Evolutionary conservation across 345 rosid species (phyloP).

Genomic region (Gossypium mustelinum): DNA sequence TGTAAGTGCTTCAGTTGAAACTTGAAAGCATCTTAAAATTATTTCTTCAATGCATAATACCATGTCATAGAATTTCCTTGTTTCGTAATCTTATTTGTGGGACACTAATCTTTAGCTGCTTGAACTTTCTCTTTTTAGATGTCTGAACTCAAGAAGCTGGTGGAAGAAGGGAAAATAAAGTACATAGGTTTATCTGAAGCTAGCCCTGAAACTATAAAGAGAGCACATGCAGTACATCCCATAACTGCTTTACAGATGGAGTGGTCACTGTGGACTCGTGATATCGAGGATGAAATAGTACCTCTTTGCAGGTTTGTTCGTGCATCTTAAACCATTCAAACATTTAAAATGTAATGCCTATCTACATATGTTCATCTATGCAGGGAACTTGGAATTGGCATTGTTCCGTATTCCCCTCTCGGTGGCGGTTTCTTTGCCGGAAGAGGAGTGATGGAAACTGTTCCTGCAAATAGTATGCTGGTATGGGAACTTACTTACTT

Average conservation of each 20-base stretch:
- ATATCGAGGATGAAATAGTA: slow-evolving; percentile 19
- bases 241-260: slow-evolving; percentile 15
- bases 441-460: slow-evolving; percentile 31
- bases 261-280: slow-evolving; percentile 21
- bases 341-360: not conserved
- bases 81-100: not conserved
- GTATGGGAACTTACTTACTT: slow-evolving; percentile 11
- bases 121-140: not conserved
- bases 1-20: not conserved
- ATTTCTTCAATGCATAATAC: not conserved
- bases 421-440: slow-evolving; percentile 54
- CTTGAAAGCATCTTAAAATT: not conserved
- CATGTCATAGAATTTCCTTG: not conserved
- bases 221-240: slow-evolving; percentile 25
- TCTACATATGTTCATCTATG: slow-evolving; percentile 13
- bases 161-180: slow-evolving; percentile 16
- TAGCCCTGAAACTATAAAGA: slow-evolving; percentile 18
- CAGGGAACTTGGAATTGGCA: slow-evolving; percentile 52
- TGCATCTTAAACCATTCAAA: not conserved
- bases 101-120: not conserved
- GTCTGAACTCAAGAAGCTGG: slow-evolving; percentile 19
- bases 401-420: slow-evolving; percentile 49
- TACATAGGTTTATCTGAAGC: slow-evolving; percentile 23
- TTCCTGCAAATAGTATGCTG: slow-evolving; percentile 31
- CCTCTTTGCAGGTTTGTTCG: slow-evolving; percentile 19